A percentile compares a stretch with the other conserved stretches of the same genome.
Conservation (phyloP, 345 rosid genomes). For the Sonneratia alba region DNA sequence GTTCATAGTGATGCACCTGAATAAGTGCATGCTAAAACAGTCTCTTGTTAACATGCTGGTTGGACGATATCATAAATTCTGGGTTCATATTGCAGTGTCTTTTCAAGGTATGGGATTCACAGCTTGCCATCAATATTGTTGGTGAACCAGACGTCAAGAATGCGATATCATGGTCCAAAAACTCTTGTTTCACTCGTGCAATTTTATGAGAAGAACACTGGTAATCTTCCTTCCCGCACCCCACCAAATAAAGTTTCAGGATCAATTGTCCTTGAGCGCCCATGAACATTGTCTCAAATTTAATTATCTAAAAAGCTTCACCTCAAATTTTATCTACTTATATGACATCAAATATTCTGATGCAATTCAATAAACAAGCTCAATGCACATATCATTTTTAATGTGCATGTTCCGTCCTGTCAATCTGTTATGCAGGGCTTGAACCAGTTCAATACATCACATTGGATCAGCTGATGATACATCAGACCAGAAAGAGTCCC, state of each 20-base stretch:
- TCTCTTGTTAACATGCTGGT: conserved; percentile 1
- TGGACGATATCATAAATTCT: neutral
- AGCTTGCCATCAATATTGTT: conserved; percentile 69
- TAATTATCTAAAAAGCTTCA: too few species aligned
- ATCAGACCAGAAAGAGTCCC: conserved; percentile 11
- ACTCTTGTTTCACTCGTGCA: conserved; percentile 47
- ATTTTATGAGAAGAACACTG: conserved; percentile 65
- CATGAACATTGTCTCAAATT: neutral
- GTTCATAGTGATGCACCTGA: neutral
- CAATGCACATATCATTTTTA: neutral
- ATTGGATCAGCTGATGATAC: conserved; percentile 25
- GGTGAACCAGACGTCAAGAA: conserved; percentile 51
- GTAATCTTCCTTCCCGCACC: conserved; percentile 17
- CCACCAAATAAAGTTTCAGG: neutral
- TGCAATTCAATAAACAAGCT: neutral
- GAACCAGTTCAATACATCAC: conserved; percentile 41
- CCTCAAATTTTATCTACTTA: neutral
- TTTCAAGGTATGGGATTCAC: conserved; percentile 77
- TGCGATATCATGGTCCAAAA: conserved; percentile 51
- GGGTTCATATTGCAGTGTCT: conserved; percentile 37
- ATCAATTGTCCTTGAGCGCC: neutral
- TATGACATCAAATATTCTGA: neutral
- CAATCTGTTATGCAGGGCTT: conserved; percentile 38
- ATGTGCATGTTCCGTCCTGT: neutral
- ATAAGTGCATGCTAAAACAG: neutral